Evolutionary conservation across 2,329 filamentous ascomycete species (phyloP).

Genomic region (Hypoxylon sp.): DNA sequence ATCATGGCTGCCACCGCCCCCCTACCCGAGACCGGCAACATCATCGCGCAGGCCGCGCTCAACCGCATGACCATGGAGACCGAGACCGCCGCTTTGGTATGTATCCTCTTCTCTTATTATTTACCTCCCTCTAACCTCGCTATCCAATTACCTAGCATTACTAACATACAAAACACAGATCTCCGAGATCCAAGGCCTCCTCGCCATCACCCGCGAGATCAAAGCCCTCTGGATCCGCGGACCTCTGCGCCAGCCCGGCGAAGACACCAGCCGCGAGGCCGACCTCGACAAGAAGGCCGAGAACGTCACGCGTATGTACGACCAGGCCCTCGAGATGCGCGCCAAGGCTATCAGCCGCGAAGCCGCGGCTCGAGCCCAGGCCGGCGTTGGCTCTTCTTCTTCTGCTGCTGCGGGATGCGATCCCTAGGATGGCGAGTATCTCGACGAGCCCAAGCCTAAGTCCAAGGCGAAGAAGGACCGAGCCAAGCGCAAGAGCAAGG

Average conservation of each 20-base stretch:
- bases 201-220: slow-evolving; percentile 63
- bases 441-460: neutral
- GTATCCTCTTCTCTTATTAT: slow-evolving; percentile 26
- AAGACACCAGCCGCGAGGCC: slow-evolving; percentile 57
- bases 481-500: neutral
- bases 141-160: neutral
- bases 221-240: slow-evolving; percentile 67
- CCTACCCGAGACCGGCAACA: slow-evolving; percentile 54
- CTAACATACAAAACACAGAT: slow-evolving; percentile 51
- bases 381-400: neutral
- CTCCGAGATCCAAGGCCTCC: slow-evolving; percentile 61
- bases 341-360: slow-evolving; percentile 22
- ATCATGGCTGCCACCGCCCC: slow-evolving; percentile 57
- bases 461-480: neutral
- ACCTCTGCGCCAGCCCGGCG: slow-evolving; percentile 60
- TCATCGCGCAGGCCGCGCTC: slow-evolving; percentile 58
- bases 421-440: slow-evolving; percentile 17
- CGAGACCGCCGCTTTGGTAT: slow-evolving; percentile 57
- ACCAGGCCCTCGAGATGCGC: slow-evolving; percentile 50
- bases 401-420: neutral
- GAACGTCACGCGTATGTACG: slow-evolving; percentile 55
- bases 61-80: slow-evolving; percentile 60
- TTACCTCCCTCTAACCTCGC: neutral
- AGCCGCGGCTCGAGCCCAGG: slow-evolving; percentile 12
- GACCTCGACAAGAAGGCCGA: slow-evolving; percentile 57